phyloP scores from a whole-genome alignment of 345 rosid genomes.

The Pistacia integerrima region DNA sequence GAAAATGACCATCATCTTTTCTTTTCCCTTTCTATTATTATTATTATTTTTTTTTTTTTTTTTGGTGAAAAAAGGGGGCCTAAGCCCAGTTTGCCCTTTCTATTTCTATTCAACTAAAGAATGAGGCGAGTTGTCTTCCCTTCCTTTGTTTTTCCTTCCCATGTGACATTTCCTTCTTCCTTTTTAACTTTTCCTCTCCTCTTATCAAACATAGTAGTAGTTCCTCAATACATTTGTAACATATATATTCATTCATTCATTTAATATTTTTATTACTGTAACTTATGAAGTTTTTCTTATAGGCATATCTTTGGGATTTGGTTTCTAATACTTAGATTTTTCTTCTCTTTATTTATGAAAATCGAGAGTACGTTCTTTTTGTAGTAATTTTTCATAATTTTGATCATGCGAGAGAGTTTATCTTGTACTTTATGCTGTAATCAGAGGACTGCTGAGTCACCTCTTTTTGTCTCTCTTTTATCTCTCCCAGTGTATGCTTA shows the following conservation, averaged over 20 bases:
- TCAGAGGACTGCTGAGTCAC: not conserved
- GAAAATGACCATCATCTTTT: no score
- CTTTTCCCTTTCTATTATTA: no score
- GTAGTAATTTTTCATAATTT: no score
- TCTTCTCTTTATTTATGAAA: not conserved
- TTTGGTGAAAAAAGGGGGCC: no score
- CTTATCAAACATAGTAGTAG: not conserved
- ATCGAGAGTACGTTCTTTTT: not conserved
- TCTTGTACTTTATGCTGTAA: not conserved
- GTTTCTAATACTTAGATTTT: not conserved
- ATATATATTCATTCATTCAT: not conserved
- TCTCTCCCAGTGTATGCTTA: not conserved
- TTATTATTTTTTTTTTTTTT: no score
- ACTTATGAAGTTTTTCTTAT: not conserved
- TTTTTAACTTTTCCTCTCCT: not conserved
- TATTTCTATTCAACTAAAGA: not conserved
- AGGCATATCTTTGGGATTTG: not conserved
- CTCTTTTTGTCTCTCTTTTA: not conserved
- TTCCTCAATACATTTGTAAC: not conserved
- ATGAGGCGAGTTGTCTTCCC: not conserved
- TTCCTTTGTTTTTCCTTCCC: not conserved
- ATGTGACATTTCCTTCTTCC: not conserved
- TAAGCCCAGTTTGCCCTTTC: no score
- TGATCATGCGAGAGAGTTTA: not conserved
- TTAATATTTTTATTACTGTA: not conserved